Percentiles rank a stretch among this genome's conserved stretches.
Evolutionary conservation across 352 stramenopile species (phyloP).

Genomic region (Lagenidium giganteum): DNA sequence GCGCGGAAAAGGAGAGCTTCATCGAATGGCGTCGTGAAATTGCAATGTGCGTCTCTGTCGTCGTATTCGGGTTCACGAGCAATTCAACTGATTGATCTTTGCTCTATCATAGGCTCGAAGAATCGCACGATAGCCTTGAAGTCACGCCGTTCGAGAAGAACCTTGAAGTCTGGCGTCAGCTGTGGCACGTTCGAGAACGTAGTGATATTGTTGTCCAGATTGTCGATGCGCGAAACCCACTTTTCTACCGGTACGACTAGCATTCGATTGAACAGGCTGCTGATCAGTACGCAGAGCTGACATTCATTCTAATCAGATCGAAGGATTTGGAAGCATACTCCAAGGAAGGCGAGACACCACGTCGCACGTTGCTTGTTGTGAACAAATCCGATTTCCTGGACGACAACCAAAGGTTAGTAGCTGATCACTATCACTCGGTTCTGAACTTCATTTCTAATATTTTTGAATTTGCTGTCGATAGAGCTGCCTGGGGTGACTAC

Average conservation of each 20-base stretch:
- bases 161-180: slow-evolving; percentile 99
- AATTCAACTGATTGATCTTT: background rate
- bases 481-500: slow-evolving; percentile 91
- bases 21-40: slow-evolving; percentile 96
- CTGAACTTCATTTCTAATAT: no score
- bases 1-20: slow-evolving; percentile 96
- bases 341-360: slow-evolving; percentile 85
- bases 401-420: slow-evolving; percentile 76
- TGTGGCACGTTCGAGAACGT: slow-evolving; percentile 98
- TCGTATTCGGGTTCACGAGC: background rate
- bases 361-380: slow-evolving; percentile 94
- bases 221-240: slow-evolving; percentile 97
- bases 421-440: background rate
- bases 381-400: slow-evolving; percentile 99
- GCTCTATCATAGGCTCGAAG: slow-evolving; percentile 55
- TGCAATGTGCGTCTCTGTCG: slow-evolving; percentile 56
- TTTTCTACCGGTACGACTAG: slow-evolving; percentile 91
- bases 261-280: background rate
- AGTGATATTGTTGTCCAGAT: slow-evolving; percentile 98
- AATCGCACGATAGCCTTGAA: slow-evolving; percentile 70
- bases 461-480: slow-evolving; percentile 9
- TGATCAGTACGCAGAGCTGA: background rate
- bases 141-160: slow-evolving; percentile 99
- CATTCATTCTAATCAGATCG: slow-evolving; percentile 44
- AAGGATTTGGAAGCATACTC: slow-evolving; percentile 95